Evolutionary conservation across 768 basidiomycete genomes (phyloP).

Genomic region (Suillus subaureus): DNA sequence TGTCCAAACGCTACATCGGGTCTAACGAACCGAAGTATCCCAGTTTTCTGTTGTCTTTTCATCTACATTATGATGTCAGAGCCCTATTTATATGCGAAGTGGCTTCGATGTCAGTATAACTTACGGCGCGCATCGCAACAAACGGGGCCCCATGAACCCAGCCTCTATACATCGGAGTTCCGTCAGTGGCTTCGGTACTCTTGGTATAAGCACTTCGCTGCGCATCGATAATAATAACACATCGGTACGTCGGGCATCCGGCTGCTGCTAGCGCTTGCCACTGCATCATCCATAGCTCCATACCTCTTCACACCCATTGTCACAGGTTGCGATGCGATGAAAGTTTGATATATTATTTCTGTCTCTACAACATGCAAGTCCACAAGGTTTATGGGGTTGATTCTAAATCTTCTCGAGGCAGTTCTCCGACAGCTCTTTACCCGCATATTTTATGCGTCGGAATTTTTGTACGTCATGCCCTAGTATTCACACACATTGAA

Average conservation of each 20-base stretch:
- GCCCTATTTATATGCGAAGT: background rate
- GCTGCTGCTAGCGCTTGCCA: too few relatives aligned
- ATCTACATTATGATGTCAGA: background rate
- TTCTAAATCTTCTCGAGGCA: background rate
- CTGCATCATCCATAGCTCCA: background rate
- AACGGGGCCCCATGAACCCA: background rate
- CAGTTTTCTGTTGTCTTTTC: background rate
- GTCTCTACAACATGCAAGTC: background rate
- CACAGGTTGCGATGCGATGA: background rate
- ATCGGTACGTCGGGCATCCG: too few relatives aligned
- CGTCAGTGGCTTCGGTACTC: background rate
- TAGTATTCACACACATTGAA: background rate
- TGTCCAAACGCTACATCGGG: background rate
- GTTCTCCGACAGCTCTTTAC: background rate
- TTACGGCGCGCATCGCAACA: background rate
- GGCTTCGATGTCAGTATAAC: background rate
- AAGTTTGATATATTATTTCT: background rate
- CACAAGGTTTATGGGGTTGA: background rate
- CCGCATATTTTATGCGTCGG: background rate
- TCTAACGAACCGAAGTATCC: background rate
- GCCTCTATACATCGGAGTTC: background rate
- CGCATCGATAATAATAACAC: too few relatives aligned
- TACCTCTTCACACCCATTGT: background rate
- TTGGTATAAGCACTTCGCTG: background rate
- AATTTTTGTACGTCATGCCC: background rate